phyloP scores from a whole-genome alignment of 179 eudicot genomes.

The Spinacia oleracea region DNA sequence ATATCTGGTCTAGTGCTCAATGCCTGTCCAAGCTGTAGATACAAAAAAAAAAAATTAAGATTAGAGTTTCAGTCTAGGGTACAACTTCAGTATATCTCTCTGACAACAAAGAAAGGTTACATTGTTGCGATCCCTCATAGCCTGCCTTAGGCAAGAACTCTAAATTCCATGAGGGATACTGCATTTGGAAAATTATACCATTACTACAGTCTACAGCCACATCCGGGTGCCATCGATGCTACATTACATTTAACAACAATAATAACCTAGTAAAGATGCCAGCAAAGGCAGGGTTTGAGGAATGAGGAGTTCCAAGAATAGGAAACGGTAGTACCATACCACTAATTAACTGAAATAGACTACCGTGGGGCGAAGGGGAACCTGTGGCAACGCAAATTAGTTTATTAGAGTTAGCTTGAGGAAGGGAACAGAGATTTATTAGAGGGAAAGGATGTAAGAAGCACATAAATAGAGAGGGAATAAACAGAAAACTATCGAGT shows the following conservation, averaged over 20 bases:
- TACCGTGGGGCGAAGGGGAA: too few species aligned
- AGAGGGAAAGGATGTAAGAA: too few species aligned
- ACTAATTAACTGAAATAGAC: too few species aligned
- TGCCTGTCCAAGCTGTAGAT: slow-evolving; percentile 92
- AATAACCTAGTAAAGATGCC: neutral
- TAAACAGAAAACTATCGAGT: too few species aligned
- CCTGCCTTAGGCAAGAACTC: neutral
- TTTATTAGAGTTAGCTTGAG: too few species aligned
- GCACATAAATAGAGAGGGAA: too few species aligned
- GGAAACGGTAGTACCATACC: neutral
- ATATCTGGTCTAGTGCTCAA: slow-evolving; percentile 98
- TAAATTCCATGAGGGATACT: neutral
- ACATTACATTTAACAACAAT: neutral
- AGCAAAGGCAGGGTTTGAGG: neutral
- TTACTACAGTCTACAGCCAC: neutral
- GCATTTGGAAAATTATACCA: neutral
- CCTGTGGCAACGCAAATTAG: too few species aligned
- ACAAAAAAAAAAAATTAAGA: slow-evolving; percentile 32
- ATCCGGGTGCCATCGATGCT: neutral
- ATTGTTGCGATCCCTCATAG: neutral
- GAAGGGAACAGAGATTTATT: too few species aligned
- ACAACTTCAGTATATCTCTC: neutral
- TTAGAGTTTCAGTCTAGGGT: neutral
- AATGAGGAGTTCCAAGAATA: neutral
- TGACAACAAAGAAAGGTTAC: neutral